Evolutionary conservation across 2,329 filamentous ascomycete genomes (phyloP), one percentile per base, ranked within the genome.

Genomic region (Dactylellina parvicollis): DNA sequence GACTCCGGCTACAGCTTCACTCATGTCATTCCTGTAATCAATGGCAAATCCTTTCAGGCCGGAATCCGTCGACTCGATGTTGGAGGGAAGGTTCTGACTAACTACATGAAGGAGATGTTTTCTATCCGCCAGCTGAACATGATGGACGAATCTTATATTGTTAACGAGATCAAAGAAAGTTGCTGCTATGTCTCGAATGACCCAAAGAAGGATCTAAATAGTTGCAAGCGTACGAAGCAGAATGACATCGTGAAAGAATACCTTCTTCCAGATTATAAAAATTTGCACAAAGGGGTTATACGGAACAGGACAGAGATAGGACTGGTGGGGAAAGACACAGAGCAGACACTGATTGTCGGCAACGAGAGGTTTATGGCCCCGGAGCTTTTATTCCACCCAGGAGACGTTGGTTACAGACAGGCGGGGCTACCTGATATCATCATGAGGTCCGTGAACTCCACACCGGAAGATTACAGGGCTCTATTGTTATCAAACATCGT

Each of bases 1-100:
- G 95, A 99, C 80, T 91, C 90, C 0, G 93, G 93, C 20, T 96
- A 97, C 80, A 96, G 93, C 0, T 91, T 96, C 78, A 97, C 95
- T 0, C 96, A 91, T 1, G 85, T 98, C 56, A 94, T 93, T 0
- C 95, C 95, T 0, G 83, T 98, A 1, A 88, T 96, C 76, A 87
- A 88, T 59, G 94, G 93, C 24, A 88, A 87, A 22, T 89, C 94
- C 1, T 81, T 98, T 4, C 92, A 97, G 76, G 84, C 88, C 0
- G 92, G 91, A 0, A 87, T 96, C 61, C 89, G 94, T 18, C 86
- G 95, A 38, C 87, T 99, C 49, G 92, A 97, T 61, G 86, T 98
- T 4, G 95, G 95, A 44, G 95, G 95, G 66, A 98, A 96, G 81
- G 86, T 96, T 56, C 83, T 99, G 74, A 97, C 94, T 20, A 98